A percentile compares a stretch with the other conserved stretches of the same genome.
Conservation (phyloP, 2,329 filamentous ascomycete genomes). For the Escovopsis sp. region DNA sequence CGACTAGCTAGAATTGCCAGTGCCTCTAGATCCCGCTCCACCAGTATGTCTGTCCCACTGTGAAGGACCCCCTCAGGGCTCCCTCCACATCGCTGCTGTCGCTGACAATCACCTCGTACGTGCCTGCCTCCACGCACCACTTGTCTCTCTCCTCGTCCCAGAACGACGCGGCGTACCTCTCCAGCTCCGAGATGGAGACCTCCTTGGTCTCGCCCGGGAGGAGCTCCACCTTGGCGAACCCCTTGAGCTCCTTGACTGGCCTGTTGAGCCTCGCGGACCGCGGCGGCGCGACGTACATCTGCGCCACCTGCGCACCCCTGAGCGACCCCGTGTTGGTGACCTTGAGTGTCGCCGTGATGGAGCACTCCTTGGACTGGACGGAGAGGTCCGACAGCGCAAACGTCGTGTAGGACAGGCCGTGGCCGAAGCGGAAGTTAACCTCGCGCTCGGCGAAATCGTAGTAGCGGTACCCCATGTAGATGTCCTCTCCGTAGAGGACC, state of each 20-base stretch:
- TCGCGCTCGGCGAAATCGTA: constrained; percentile 56
- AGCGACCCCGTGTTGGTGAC: constrained; percentile 47
- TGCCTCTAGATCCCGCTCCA: constrained; percentile 28
- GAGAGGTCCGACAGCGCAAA: constrained; percentile 42
- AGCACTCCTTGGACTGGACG: constrained; percentile 30
- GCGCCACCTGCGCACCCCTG: constrained; percentile 39
- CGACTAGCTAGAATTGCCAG: neutral
- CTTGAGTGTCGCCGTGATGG: constrained; percentile 32
- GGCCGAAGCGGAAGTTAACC: constrained; percentile 63
- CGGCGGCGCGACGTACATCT: constrained; percentile 42
- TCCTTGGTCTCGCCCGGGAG: constrained; percentile 42
- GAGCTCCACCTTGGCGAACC: constrained; percentile 49
- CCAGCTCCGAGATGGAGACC: constrained; percentile 40
- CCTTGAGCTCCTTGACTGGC: constrained; percentile 49
- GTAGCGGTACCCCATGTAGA: constrained; percentile 70
- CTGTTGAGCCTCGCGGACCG: constrained; percentile 36
- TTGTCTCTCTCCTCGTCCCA: constrained; percentile 53
- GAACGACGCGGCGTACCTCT: constrained; percentile 53
- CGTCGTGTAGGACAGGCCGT: constrained; percentile 63
- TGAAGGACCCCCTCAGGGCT: constrained; percentile 37
- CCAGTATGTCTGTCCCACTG: constrained; percentile 46
- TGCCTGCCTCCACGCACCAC: constrained; percentile 53
- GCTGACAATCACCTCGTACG: constrained; percentile 47
- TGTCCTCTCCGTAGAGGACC: constrained; percentile 63
- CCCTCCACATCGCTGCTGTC: constrained; percentile 37